Evolutionary conservation across 139 green algal species (phyloP), one percentile per base, ranked within the genome.

Genomic region (Chlorella ohadii): DNA sequence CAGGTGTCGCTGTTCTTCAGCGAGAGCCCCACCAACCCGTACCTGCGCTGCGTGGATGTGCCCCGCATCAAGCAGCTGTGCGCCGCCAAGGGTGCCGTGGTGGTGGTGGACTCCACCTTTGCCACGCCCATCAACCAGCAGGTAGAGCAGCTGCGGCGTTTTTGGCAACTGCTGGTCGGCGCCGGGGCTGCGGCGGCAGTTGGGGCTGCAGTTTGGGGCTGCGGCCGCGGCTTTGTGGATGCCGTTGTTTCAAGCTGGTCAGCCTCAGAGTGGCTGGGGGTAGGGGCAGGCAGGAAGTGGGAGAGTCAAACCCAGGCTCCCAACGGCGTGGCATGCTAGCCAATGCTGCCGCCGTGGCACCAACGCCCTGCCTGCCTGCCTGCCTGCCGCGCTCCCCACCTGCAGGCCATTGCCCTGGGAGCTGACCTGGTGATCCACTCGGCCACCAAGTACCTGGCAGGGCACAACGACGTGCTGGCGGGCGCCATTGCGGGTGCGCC

Each of bases 1-100:
- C 84, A 92, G 44, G 92, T 94, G 38, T 92, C 91, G 6, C 91
- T 99, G 20, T 99, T 98, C 87, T 99, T 99, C 90, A 96, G 89
- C n/a, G 97, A 99, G 93, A 98, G 93, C 16, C 97, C 97, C 55
- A 99, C 97, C 59, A 99, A 99, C 92, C 97, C 97, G 12, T 99
- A 99, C 91, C 90, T 99, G 70, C 92, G 97, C 55, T 99, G 97
- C 89, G 94, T 99, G 59, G 97, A 99, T 91, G 94, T 99, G 25
- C 85, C 88, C 20, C 79, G 75, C 66, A 97, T 99, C 74, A 77
- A 91, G 28, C 51, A 88, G 65, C 80, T 98, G 72, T 99, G 94
- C 91, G 90, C 93, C 72, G 83, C 89, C 56, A 72, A 82, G 23
- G 95, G 94, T 41, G 90, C 94, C 0, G 41, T 95, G 9, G 95